These are phyloP conservation scores for Suillus alpinus DNA, from an alignment of 768 basidiomycete species.

Conservation along the genomic window DNA sequence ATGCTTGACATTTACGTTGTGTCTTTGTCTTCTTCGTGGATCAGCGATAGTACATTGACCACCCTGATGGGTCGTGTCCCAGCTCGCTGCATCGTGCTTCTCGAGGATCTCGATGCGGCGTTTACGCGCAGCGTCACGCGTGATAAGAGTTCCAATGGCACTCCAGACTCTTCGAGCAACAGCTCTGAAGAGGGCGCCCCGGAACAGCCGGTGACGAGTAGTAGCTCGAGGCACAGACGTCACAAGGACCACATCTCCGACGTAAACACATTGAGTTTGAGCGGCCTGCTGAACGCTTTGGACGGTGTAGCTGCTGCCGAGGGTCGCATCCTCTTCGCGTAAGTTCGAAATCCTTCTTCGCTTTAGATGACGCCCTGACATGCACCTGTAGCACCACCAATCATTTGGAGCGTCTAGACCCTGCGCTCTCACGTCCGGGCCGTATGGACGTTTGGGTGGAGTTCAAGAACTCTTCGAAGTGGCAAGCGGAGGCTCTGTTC, in stretches of 20 bases:
- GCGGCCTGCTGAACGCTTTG: constrained; percentile 79
- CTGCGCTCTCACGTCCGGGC: constrained; percentile 88
- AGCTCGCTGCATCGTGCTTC: constrained; percentile 77
- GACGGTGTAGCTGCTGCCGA: constrained; percentile 88
- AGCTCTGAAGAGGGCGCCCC: constrained; percentile 32
- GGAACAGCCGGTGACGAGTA: constrained; percentile 32
- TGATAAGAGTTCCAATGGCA: constrained; percentile 50
- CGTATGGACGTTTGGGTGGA: constrained; percentile 93
- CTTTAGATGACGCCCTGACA: constrained; percentile 1
- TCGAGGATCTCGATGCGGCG: constrained; percentile 90
- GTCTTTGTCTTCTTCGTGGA: constrained; percentile 82
- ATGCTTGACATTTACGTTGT: constrained; percentile 92
- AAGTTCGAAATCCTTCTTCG: constrained; percentile 31
- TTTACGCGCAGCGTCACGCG: constrained; percentile 76
- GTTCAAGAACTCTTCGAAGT: constrained; percentile 82
- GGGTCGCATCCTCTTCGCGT: constrained; percentile 88
- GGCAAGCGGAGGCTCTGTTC: constrained; percentile 85
- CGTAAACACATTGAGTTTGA: constrained; percentile 77
- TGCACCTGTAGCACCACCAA: constrained; percentile 66
- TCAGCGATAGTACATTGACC: constrained; percentile 82
- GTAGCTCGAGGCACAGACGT: constrained; percentile 43
- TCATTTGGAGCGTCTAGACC: constrained; percentile 87
- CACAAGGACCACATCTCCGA: constrained; percentile 65
- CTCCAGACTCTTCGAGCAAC: constrained; percentile 35
- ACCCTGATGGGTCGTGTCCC: constrained; percentile 87